phyloP scores from a whole-genome alignment of 805 yeast genomes.

The Candida silvatica region DNA sequence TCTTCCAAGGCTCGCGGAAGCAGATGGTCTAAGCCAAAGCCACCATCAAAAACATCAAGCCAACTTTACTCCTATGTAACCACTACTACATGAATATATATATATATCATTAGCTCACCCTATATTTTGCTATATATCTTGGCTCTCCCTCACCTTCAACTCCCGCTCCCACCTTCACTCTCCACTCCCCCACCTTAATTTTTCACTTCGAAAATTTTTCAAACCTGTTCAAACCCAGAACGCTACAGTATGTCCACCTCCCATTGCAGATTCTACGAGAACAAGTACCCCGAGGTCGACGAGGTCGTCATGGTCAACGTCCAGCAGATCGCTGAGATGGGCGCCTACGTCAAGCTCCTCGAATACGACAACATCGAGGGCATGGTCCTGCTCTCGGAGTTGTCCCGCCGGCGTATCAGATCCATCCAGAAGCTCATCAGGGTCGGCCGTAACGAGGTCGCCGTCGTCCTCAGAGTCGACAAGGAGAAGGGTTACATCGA shows the following conservation, averaged over 20 bases:
- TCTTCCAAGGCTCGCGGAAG: constrained; percentile 65
- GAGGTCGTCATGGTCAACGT: constrained; percentile 99
- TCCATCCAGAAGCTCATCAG: constrained; percentile 95
- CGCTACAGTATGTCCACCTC: constrained; percentile 68
- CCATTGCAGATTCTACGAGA: constrained; percentile 94
- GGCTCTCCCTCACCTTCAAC: background rate
- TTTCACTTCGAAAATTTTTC: background rate
- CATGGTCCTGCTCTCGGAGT: constrained; percentile 91
- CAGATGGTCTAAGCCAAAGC: constrained; percentile 51
- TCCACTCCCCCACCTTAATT: background rate
- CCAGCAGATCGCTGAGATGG: constrained; percentile 98
- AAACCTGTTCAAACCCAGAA: background rate
- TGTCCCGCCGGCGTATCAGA: constrained; percentile 97
- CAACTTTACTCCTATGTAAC: background rate
- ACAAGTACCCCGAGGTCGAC: constrained; percentile 97
- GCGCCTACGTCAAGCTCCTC: constrained; percentile 91
- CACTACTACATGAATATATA: background rate
- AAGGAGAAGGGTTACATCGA: constrained; percentile 98
- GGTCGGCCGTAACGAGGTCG: constrained; percentile 98
- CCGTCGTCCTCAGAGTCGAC: constrained; percentile 95
- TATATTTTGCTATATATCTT: no score
- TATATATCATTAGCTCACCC: no score
- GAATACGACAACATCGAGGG: constrained; percentile 99
- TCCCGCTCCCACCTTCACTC: background rate
- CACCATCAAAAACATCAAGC: no score